Conservation (phyloP, 164 flowering plant genomes). For the Magnolia officinalis region DNA sequence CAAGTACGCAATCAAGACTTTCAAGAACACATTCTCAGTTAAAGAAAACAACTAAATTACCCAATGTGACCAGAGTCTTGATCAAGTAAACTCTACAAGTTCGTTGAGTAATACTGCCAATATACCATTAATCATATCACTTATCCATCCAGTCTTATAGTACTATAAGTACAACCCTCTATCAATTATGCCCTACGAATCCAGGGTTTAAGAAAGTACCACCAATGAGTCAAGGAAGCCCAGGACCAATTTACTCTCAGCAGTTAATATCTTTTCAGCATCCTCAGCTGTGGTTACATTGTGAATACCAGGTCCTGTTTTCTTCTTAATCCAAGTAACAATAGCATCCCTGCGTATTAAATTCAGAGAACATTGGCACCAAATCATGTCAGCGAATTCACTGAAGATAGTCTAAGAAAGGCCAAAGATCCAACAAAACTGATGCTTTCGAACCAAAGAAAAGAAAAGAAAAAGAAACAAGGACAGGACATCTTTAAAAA, state of each 20-base stretch:
- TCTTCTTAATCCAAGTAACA: slow-evolving; percentile 92
- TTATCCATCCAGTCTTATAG: too few species aligned
- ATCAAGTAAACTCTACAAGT: neutral
- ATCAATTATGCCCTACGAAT: neutral
- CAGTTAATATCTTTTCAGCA: slow-evolving; percentile 62
- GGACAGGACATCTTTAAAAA: too few species aligned
- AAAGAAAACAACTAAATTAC: neutral
- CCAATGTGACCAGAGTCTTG: neutral
- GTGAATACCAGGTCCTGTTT: slow-evolving; percentile 71
- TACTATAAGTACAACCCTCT: neutral
- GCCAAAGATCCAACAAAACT: neutral
- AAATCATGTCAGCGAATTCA: neutral
- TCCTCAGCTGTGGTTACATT: slow-evolving; percentile 69
- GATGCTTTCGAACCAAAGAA: too few species aligned
- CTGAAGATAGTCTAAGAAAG: neutral
- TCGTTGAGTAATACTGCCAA: neutral
- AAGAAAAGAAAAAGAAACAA: too few species aligned
- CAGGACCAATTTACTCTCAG: slow-evolving; percentile 64
- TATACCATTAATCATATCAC: too few species aligned
- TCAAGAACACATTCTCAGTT: too few species aligned
- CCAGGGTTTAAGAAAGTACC: slow-evolving; percentile 39
- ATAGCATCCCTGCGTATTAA: slow-evolving; percentile 63
- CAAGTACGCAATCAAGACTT: too few species aligned
- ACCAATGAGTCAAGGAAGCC: slow-evolving; percentile 79
- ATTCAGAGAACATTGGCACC: neutral